A percentile compares a stretch with the other conserved stretches of the same genome.
Evolutionary conservation across 2,329 filamentous ascomycete species (phyloP).

Genomic region (Onygenales sp.): DNA sequence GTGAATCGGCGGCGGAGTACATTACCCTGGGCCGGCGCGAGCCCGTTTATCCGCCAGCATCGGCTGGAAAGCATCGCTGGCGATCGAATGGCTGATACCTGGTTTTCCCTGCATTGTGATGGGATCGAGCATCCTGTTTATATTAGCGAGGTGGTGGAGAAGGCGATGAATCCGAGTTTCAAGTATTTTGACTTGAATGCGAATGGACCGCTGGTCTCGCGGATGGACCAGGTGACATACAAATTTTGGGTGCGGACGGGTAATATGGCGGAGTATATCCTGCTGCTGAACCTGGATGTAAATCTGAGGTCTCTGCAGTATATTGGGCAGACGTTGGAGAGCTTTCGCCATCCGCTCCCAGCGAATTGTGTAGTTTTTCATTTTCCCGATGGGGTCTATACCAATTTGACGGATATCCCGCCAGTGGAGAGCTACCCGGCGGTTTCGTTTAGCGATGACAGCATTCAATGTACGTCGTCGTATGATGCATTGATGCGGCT

Average conservation of each 20-base stretch:
- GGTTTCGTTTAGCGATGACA: constrained; percentile 18
- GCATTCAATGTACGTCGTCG: constrained; percentile 56
- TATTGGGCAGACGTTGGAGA: constrained; percentile 57
- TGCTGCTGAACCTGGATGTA: constrained; percentile 63
- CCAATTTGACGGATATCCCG: constrained; percentile 59
- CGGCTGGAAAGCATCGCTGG: constrained; percentile 65
- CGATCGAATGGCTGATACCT: constrained; percentile 69
- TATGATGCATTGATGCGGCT: constrained; percentile 84
- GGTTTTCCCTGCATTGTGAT: constrained; percentile 72
- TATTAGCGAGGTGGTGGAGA: constrained; percentile 70
- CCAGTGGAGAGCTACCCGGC: constrained; percentile 24
- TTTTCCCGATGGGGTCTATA: constrained; percentile 78
- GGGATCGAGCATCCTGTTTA: constrained; percentile 67
- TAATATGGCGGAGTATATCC: constrained; percentile 45
- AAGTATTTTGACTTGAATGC: constrained; percentile 67
- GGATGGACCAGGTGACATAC: constrained; percentile 55
- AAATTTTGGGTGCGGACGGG: constrained; percentile 63
- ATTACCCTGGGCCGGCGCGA: constrained; percentile 53
- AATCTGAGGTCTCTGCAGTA: constrained; percentile 68
- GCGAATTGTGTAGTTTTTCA: constrained; percentile 78
- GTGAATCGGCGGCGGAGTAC: constrained; percentile 46
- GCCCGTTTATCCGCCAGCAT: constrained; percentile 56
- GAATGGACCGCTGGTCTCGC: constrained; percentile 54
- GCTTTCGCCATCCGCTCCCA: constrained; percentile 63
- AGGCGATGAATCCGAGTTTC: constrained; percentile 87